Conservation (phyloP, 352 stramenopile genomes). For the Thalassiosira mediterranea region DNA sequence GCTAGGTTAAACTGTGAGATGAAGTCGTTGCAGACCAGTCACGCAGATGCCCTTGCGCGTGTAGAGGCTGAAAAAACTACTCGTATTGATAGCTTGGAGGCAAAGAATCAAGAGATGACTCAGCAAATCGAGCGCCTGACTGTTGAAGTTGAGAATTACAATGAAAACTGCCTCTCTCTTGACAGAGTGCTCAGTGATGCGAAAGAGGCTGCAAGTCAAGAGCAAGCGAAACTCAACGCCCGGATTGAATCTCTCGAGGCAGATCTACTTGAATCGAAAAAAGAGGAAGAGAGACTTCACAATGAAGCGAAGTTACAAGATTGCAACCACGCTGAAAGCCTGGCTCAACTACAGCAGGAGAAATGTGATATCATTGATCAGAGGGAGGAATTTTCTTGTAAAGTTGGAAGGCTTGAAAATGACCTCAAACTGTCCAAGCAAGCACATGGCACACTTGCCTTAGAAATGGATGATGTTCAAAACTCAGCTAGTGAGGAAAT, state of each 20-base stretch:
- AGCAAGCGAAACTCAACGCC: constrained; percentile 1
- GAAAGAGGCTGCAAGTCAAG: not conserved
- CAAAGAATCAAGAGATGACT: not conserved
- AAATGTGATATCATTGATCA: constrained; percentile 4
- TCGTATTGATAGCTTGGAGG: no score
- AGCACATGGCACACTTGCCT: not conserved
- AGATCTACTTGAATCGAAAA: constrained; percentile 6
- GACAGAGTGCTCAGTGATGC: constrained; percentile 1
- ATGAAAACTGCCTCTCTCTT: not conserved
- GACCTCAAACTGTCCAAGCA: not conserved
- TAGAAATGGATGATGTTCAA: not conserved
- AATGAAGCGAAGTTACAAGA: constrained; percentile 1
- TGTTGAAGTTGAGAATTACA: constrained; percentile 2
- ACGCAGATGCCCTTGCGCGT: not conserved
- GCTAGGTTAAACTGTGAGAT: constrained; percentile 1
- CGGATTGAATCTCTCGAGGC: constrained; percentile 8
- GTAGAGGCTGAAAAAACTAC: not conserved
- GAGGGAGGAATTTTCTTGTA: constrained; percentile 3
- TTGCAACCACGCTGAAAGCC: not conserved
- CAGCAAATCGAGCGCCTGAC: not conserved
- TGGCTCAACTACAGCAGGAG: not conserved
- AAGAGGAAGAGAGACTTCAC: constrained; percentile 5
- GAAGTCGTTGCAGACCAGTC: not conserved
- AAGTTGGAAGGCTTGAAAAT: constrained; percentile 2
- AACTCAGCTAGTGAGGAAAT: not conserved